Evolutionary conservation across 2,329 filamentous ascomycete genomes (phyloP), one percentile per base, ranked within the genome.

Genomic region (Diaporthe nobilis): DNA sequence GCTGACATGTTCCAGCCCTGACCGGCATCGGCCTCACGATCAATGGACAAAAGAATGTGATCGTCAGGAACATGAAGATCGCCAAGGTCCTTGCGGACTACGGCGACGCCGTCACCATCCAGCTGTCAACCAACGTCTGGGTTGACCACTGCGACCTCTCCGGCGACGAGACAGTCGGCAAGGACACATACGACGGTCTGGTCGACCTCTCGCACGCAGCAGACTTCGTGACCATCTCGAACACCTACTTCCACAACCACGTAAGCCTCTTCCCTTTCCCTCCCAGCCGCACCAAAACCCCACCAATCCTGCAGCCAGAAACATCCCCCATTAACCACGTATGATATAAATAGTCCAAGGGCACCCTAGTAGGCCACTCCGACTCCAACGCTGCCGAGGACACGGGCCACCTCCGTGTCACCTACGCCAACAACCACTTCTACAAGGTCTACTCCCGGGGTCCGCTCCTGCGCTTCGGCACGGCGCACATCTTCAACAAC

Each of bases 321-420:
- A 58, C 15, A 44, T 44, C 15, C 25, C 6, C 10, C 2, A 25
- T 20, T 70, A 12, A 68, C 31, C 13, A 8, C 6, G 3, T 31
- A 15, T 42, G 1, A 42, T 31, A 8, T 28, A 13, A 34, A 1
- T 47, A 70, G 65, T 92, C 86, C 84, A 92, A 92, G 84, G 88
- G 86, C 61, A 90, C 89, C 0, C 86, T 92, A 15, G 84, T 92
- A 77, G 90, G 89, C 51, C 90, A 92, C 87, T 89, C 87, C n/a
- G 89, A 92, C 85, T 86, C 75, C 83, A 92, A 92, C 84, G 65
- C 34, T 9, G 84, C 80, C 25, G 67, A 75, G 34, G 86, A 87
- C 79, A 82, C 76, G 5, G 86, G 86, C n/a, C 82, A 86, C 71
- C 83, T 88, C 9, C 87, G 87, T 79, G 79, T 89, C 73, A 88